Conservation (phyloP, 352 stramenopile genomes). For the Phytopythium montanum region DNA sequence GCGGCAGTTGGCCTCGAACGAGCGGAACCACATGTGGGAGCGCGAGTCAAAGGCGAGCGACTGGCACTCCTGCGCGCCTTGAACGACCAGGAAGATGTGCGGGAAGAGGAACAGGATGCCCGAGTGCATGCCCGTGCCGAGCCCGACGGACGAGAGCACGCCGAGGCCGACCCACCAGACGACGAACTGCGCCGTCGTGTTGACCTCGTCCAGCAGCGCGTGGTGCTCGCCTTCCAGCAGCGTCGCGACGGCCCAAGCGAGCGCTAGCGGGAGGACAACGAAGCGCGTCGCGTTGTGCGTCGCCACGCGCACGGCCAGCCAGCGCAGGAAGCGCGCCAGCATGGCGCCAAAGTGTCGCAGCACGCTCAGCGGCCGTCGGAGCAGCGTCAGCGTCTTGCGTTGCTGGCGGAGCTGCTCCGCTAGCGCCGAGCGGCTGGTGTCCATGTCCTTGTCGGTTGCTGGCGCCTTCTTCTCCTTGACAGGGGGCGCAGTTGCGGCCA, state of each 20-base stretch:
- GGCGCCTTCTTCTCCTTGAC: slow-evolving; percentile 2
- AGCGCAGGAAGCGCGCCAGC: slow-evolving; percentile 67
- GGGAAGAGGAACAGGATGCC: slow-evolving; percentile 94
- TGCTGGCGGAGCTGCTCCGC: slow-evolving; percentile 64
- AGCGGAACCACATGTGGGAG: slow-evolving; percentile 89
- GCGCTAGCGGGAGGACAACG: slow-evolving; percentile 63
- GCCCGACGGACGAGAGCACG: slow-evolving; percentile 92
- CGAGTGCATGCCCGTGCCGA: slow-evolving; percentile 93
- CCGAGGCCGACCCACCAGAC: slow-evolving; percentile 93
- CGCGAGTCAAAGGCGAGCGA: slow-evolving; percentile 87
- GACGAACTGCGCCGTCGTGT: slow-evolving; percentile 82
- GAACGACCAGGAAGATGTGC: slow-evolving; percentile 93
- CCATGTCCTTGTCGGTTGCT: neutral
- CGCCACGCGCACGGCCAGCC: slow-evolving; percentile 56
- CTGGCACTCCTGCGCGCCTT: slow-evolving; percentile 82
- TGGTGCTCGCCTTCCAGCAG: slow-evolving; percentile 69
- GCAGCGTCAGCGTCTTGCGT: slow-evolving; percentile 82
- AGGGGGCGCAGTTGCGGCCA: neutral
- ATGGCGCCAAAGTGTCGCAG: slow-evolving; percentile 85
- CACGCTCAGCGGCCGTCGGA: slow-evolving; percentile 67
- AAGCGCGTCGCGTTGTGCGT: slow-evolving; percentile 78
- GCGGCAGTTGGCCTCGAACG: slow-evolving; percentile 71
- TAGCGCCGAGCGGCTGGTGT: slow-evolving; percentile 19
- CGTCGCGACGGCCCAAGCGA: slow-evolving; percentile 68
- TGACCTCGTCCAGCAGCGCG: slow-evolving; percentile 77